These are phyloP conservation scores for Ustilago cynodontis DNA, from an alignment of 1,284 basidiomycete genomes.

Conservation along the genomic window DNA sequence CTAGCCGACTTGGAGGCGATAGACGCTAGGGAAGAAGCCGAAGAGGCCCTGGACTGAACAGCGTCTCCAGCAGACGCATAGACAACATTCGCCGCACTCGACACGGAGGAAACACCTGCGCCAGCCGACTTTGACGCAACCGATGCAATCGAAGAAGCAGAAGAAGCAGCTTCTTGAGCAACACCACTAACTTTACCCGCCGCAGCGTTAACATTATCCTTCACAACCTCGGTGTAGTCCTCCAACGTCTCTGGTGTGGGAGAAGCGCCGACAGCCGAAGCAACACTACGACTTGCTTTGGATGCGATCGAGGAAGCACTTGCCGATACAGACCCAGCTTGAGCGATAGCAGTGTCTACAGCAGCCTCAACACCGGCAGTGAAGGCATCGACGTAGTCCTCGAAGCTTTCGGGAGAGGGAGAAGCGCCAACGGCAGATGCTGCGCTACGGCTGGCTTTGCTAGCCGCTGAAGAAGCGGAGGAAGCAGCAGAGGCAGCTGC, in stretches of 20 bases:
- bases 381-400: conserved; percentile 8
- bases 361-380: conserved; percentile 7
- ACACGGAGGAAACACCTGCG: conserved; percentile 8
- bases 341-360: background rate
- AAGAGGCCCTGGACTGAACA: background rate
- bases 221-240: conserved; percentile 17
- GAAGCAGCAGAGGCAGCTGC: conserved; percentile 24
- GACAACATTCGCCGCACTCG: conserved; percentile 11
- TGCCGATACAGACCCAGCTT: background rate
- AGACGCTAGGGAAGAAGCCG: conserved; percentile 2
- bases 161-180: conserved; percentile 6
- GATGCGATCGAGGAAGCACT: conserved; percentile 22
- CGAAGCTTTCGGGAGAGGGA: conserved; percentile 30
- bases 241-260: conserved; percentile 32
- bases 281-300: conserved; percentile 21
- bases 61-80: background rate
- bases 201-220: conserved; percentile 6
- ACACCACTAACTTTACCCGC: background rate
- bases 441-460: conserved; percentile 20
- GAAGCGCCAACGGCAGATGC: conserved; percentile 43
- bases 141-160: conserved; percentile 4
- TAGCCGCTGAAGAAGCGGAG: conserved; percentile 23
- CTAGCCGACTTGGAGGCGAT: conserved; percentile 12
- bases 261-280: conserved; percentile 38
- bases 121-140: conserved; percentile 10